Evolutionary conservation across 2,329 filamentous ascomycete species (phyloP).

Genomic region (Penicillium hesseltinei): DNA sequence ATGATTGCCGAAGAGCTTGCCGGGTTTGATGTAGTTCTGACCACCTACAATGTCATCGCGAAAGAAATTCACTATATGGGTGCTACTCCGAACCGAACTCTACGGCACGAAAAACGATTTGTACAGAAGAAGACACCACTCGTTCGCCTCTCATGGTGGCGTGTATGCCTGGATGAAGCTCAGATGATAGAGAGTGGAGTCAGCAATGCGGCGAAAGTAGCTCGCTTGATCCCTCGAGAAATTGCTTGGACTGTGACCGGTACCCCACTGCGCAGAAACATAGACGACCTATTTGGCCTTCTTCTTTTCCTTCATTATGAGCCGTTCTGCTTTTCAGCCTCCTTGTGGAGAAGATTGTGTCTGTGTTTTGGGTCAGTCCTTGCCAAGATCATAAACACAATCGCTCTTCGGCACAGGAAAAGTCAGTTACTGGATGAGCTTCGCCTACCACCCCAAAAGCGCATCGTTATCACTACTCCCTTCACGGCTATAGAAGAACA

Average conservation of each 20-base stretch:
- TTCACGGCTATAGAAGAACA: slow-evolving; percentile 91
- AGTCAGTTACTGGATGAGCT: slow-evolving; percentile 75
- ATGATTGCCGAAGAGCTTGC: slow-evolving; percentile 49
- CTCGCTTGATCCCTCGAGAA: slow-evolving; percentile 73
- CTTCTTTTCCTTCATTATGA: slow-evolving; percentile 77
- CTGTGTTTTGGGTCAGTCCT: slow-evolving; percentile 63
- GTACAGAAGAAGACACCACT: slow-evolving; percentile 70
- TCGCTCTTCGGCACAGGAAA: slow-evolving; percentile 85
- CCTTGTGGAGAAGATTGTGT: slow-evolving; percentile 68
- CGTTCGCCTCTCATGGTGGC: slow-evolving; percentile 82
- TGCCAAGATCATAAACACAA: slow-evolving; percentile 63
- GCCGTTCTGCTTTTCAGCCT: slow-evolving; percentile 65
- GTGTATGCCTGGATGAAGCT: slow-evolving; percentile 66
- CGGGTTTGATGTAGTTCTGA: slow-evolving; percentile 57
- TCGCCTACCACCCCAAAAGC: slow-evolving; percentile 74
- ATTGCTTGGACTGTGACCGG: slow-evolving; percentile 93
- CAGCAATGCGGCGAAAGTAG: slow-evolving; percentile 76
- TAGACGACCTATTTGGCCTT: slow-evolving; percentile 76
- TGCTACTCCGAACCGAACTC: slow-evolving; percentile 67
- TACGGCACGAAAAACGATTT: slow-evolving; percentile 64
- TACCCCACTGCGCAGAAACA: slow-evolving; percentile 79
- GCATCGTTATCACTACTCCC: slow-evolving; percentile 83
- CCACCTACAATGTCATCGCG: slow-evolving; percentile 68
- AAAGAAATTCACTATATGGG: slow-evolving; percentile 75
- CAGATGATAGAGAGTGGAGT: slow-evolving; percentile 94